phyloP scores from a whole-genome alignment of 75 land plant species.

The Picea glauca region DNA sequence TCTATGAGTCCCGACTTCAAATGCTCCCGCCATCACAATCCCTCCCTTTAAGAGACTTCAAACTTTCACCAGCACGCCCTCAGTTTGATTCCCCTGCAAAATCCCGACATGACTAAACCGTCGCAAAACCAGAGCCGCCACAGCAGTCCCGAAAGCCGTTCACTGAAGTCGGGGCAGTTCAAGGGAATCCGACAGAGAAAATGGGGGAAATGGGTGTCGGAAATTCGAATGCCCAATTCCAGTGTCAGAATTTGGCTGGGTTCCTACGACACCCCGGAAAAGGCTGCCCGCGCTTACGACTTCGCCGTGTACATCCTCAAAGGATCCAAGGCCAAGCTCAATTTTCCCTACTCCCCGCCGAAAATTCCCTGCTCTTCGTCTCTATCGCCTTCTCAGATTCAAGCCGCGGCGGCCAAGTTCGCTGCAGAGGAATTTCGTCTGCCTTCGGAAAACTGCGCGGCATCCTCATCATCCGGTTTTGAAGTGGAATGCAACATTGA shows the following conservation, averaged over 20 bases:
- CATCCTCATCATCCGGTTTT: no score
- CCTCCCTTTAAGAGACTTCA: no score
- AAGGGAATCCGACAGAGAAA: constrained; percentile 29
- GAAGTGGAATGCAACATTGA: no score
- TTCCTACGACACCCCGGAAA: constrained; percentile 33
- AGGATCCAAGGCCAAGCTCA: constrained; percentile 8
- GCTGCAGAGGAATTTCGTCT: not conserved
- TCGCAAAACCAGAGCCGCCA: no score
- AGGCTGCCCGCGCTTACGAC: constrained; percentile 49
- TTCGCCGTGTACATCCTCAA: constrained; percentile 28
- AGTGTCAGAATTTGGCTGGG: constrained; percentile 47
- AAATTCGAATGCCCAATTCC: constrained; percentile 33
- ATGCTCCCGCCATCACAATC: no score
- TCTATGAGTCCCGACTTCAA: no score
- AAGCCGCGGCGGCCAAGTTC: not conserved
- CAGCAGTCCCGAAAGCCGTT: no score
- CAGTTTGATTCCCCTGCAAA: no score
- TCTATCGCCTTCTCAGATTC: not conserved
- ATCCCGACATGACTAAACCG: no score
- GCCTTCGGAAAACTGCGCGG: no score
- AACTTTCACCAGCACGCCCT: no score
- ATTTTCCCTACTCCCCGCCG: not conserved
- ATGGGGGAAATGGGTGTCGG: constrained; percentile 48
- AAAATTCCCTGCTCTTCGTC: not conserved
- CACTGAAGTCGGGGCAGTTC: no score